Percentiles rank a stretch among this genome's conserved stretches.
phyloP scores from a whole-genome alignment of 345 rosid genomes.

The Hypericum perforatum region DNA sequence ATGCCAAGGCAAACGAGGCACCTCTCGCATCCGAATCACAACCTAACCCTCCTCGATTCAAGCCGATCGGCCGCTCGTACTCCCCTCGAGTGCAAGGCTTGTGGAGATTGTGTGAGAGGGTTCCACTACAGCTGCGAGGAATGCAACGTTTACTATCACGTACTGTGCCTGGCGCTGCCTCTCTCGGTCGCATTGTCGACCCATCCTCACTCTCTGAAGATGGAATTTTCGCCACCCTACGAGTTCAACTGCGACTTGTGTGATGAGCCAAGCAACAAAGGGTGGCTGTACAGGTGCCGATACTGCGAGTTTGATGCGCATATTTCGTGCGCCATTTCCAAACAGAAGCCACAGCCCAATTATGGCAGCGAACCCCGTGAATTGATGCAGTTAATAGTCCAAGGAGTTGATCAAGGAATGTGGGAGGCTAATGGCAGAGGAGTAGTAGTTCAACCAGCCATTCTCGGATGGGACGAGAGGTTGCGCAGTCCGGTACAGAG shows the following conservation, averaged over 20 bases:
- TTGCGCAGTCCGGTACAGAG: slow-evolving; percentile 12
- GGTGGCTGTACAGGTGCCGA: slow-evolving; percentile 27
- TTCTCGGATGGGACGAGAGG: slow-evolving; percentile 21
- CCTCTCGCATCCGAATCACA: slow-evolving; percentile 31
- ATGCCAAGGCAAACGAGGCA: slow-evolving; percentile 33
- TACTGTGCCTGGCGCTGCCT: slow-evolving; percentile 35
- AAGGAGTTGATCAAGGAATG: slow-evolving; percentile 3
- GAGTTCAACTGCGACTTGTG: slow-evolving; percentile 42
- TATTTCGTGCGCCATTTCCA: slow-evolving; percentile 29
- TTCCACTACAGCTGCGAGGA: slow-evolving; percentile 33
- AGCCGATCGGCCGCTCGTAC: slow-evolving; percentile 9
- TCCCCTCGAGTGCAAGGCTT: slow-evolving; percentile 29
- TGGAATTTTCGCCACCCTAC: slow-evolving; percentile 39
- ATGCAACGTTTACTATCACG: slow-evolving; percentile 29
- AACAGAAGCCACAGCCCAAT: slow-evolving; percentile 10
- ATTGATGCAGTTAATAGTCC: slow-evolving; percentile 22
- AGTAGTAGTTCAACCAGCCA: slow-evolving; percentile 4
- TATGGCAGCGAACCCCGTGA: slow-evolving; percentile 19
- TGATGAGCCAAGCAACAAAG: background rate
- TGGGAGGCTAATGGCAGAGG: slow-evolving; percentile 4
- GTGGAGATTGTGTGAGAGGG: slow-evolving; percentile 23
- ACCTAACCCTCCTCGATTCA: slow-evolving; percentile 20
- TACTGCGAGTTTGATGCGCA: slow-evolving; percentile 47
- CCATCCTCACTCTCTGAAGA: slow-evolving; percentile 45
- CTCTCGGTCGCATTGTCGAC: slow-evolving; percentile 20